phyloP scores from a whole-genome alignment of 225 moss, liverwort and hornwort genomes.

The Pleurozium schreberi region DNA sequence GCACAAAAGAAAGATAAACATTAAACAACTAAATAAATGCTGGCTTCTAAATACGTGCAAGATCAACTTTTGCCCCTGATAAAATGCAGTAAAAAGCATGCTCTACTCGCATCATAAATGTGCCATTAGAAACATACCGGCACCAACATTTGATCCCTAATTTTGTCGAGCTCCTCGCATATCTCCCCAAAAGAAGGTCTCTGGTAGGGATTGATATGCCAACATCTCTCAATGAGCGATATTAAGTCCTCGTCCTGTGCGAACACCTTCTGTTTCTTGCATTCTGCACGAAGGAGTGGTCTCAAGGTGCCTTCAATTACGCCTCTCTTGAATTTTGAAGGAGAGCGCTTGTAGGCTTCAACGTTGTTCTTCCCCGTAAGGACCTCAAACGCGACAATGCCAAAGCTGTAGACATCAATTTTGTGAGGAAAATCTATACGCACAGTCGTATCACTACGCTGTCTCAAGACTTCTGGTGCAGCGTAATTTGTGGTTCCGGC shows the following conservation, averaged over 20 bases:
- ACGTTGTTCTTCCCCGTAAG: neutral
- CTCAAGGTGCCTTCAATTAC: neutral
- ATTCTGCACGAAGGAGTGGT: neutral
- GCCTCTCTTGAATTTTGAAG: neutral
- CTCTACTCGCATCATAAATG: neutral
- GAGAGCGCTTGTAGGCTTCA: neutral
- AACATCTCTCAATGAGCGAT: conserved; percentile 7
- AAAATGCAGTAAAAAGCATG: neutral
- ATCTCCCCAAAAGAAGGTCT: conserved; percentile 9
- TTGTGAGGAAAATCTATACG: neutral
- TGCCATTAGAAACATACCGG: neutral
- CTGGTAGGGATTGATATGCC: neutral
- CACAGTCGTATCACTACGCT: neutral
- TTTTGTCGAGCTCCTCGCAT: neutral
- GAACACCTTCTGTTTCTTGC: neutral
- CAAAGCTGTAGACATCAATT: conserved; percentile 22
- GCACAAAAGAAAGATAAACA: neutral
- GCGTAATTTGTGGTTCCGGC: neutral
- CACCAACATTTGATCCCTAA: neutral
- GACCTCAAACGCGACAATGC: conserved; percentile 19
- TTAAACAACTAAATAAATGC: neutral
- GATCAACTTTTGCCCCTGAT: neutral
- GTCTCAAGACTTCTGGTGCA: conserved; percentile 3
- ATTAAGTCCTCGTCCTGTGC: neutral
- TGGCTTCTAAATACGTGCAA: neutral